Conservation (phyloP, 441 rosid species). For the Viola pubescens region DNA sequence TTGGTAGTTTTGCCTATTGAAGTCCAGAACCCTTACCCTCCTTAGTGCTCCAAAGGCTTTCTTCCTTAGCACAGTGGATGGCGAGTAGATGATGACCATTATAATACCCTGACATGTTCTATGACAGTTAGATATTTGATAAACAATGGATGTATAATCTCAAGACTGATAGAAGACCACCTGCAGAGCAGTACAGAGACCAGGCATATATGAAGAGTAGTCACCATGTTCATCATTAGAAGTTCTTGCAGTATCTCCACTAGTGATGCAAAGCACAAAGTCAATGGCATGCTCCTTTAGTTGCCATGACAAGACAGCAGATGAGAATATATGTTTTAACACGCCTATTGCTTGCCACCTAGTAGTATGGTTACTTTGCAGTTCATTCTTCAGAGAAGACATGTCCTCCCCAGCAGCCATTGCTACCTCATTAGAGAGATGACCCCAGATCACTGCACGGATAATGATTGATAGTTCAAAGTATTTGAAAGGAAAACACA, state of each 20-base stretch:
- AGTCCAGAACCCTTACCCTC: slow-evolving; percentile 37
- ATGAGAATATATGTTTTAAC: slow-evolving; percentile 53
- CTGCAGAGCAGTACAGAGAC: slow-evolving; percentile 62
- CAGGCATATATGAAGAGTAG: slow-evolving; percentile 45
- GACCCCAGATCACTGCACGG: slow-evolving; percentile 65
- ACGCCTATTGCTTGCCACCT: slow-evolving; percentile 80
- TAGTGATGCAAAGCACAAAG: slow-evolving; percentile 52
- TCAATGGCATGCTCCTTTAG: slow-evolving; percentile 55
- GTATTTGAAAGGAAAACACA: background rate
- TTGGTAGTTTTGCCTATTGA: background rate
- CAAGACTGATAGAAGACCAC: slow-evolving; percentile 26
- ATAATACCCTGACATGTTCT: background rate
- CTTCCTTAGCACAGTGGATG: slow-evolving; percentile 51
- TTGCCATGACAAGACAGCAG: slow-evolving; percentile 54
- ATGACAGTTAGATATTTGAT: too few relatives aligned
- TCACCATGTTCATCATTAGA: slow-evolving; percentile 33
- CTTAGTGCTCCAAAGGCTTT: slow-evolving; percentile 67
- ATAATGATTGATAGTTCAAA: background rate
- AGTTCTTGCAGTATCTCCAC: slow-evolving; percentile 29
- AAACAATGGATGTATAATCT: slow-evolving; percentile 6
- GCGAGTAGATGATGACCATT: background rate
- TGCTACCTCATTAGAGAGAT: slow-evolving; percentile 38
- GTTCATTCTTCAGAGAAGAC: slow-evolving; percentile 38
- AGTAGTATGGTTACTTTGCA: slow-evolving; percentile 40
- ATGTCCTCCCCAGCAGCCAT: slow-evolving; percentile 40